These are phyloP conservation scores for Steccherinum ochraceum DNA, from an alignment of 768 basidiomycete species.

Conservation along the genomic window DNA sequence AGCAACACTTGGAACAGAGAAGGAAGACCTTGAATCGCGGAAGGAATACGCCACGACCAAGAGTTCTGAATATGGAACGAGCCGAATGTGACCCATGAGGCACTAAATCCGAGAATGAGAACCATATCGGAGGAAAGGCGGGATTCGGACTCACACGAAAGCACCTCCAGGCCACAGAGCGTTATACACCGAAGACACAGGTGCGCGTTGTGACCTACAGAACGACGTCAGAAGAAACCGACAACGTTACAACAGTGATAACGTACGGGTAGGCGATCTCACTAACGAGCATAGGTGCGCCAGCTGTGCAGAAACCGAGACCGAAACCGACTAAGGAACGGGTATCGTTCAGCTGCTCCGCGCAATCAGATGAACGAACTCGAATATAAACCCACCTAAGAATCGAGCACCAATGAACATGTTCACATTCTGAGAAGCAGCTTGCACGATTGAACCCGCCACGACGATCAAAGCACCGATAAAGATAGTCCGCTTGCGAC, in stretches of 20 bases:
- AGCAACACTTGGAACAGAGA: constrained; percentile 21
- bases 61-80: constrained; percentile 23
- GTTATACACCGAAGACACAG: constrained; percentile 28
- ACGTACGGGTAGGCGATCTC: constrained; percentile 41
- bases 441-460: constrained; percentile 26
- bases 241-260: background rate
- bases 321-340: constrained; percentile 38
- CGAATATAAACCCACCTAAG: constrained; percentile 1
- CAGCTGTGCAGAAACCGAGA: constrained; percentile 31
- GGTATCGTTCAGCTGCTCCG: constrained; percentile 61
- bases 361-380: constrained; percentile 43
- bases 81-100: constrained; percentile 24
- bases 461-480: constrained; percentile 29
- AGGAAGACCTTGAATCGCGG: constrained; percentile 25
- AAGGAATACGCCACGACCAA: constrained; percentile 31
- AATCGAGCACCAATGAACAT: constrained; percentile 31
- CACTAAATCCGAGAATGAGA: background rate
- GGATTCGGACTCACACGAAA: constrained; percentile 12
- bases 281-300: constrained; percentile 43
- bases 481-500: constrained; percentile 22
- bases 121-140: background rate
- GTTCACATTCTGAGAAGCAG: constrained; percentile 23
- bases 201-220: constrained; percentile 27
- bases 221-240: background rate
- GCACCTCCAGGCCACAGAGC: constrained; percentile 26